Base-by-base conservation (phyloP, 768 basidiomycete genomes). In the Tulasnella sp. region DNA sequence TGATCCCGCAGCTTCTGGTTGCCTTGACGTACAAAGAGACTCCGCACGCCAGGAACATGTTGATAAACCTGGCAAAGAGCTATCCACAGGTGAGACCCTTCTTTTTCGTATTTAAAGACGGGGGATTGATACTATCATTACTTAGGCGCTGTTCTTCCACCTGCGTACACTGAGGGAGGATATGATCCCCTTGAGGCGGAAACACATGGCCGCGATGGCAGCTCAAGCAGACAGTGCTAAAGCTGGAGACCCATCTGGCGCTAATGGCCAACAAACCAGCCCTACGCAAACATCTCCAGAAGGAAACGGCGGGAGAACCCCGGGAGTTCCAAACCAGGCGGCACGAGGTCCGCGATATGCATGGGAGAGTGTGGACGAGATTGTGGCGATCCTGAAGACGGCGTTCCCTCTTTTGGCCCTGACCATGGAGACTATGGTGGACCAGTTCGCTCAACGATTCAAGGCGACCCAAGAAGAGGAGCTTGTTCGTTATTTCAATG, bases 381-480 rank as follows among this genome's bases (percentile, higher is more conserved):
- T 99, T 76, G 89, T 96, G 54, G 92, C 96, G 81, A 90, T 94
- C 45, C 86, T 99, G 80, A 99, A 99, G 85, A 97, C 97, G 0
- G 91, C 94, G 0, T 97, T 96, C 86, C 97, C 97, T 0, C 87
- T 99, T 8, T 87, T 99, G 42, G 93, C 97, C 38, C 85, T 99
- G 29, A 97, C 95, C 76, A 87, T 99, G 86, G 97, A 99, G 84
- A 96, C 94, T 19, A 92, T 98, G 88, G 92, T 96, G 4, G 97
- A 99, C 79, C 96, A 98, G 83, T 92, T 99, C 79, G 87, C 90
- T 29, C 88, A 90, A 77, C 89, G 95, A 72, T 97, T 98, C 85
- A 97, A 97, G 82, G 89, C 92, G 1, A 87, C 88, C 0, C 87
- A 90, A 1, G 97, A 99, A 77, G 97, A 99, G 83, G 96, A 98